These are phyloP conservation scores for Phialemoniopsis sp. DNA, from an alignment of 2,329 filamentous ascomycete species.

Conservation along the genomic window DNA sequence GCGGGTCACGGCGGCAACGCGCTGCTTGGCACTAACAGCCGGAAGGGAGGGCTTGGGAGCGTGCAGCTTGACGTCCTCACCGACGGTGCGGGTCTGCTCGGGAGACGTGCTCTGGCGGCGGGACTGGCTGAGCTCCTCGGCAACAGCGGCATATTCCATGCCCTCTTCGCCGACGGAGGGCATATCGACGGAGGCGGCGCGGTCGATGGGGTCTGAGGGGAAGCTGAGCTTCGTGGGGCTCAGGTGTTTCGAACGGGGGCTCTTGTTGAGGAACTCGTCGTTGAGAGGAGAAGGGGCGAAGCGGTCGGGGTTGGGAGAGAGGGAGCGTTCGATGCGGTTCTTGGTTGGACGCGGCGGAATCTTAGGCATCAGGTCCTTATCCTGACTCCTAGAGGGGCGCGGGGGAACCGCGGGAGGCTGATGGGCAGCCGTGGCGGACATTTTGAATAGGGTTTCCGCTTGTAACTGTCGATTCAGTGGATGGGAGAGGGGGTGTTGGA, in stretches of 20 bases:
- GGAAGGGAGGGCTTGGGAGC: constrained; percentile 86
- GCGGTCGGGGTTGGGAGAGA: constrained; percentile 72
- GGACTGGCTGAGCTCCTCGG: constrained; percentile 37
- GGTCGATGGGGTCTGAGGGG: constrained; percentile 39
- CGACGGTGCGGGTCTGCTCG: constrained; percentile 73
- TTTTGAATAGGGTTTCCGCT: constrained; percentile 19
- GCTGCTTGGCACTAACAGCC: constrained; percentile 74
- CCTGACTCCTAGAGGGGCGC: constrained; percentile 47
- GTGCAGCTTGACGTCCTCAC: constrained; percentile 78
- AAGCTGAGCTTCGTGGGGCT: too few species aligned
- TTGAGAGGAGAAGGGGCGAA: constrained; percentile 86
- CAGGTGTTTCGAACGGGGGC: constrained; percentile 19
- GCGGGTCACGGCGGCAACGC: constrained; percentile 79
- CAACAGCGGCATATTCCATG: constrained; percentile 69
- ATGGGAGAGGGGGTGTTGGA: neutral
- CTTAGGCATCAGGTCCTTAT: constrained; percentile 53
- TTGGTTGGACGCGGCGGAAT: constrained; percentile 73
- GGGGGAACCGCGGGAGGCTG: constrained; percentile 53
- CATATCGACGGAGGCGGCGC: constrained; percentile 73
- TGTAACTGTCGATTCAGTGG: neutral
- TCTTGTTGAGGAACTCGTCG: constrained; percentile 56
- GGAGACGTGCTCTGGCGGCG: constrained; percentile 43
- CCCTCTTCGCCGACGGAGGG: constrained; percentile 89
- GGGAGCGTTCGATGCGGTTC: constrained; percentile 68
- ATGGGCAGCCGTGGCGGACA: constrained; percentile 43